Base-by-base conservation (phyloP, 345 rosid species). In the Lepidium aucheri region DNA sequence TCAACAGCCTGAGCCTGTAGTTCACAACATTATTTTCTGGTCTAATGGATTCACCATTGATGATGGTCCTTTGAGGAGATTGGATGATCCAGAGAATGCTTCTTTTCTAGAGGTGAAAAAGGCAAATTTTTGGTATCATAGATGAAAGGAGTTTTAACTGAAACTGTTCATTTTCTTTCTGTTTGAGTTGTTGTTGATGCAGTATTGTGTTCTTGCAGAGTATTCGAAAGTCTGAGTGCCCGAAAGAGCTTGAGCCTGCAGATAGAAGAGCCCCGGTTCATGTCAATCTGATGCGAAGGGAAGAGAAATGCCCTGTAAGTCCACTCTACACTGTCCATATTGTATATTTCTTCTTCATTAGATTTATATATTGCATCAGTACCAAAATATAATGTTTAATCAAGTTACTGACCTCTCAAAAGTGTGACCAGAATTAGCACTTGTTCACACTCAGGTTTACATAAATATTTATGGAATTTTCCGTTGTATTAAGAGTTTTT, bases 41-140 rank as follows among this genome's bases (percentile, higher is more conserved):
- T 72, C 80, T 34, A 85, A 90, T 79, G 99, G 99, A 38, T 94
- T 94, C 81, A 86, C 97, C 42, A 91, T 94, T 12, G 81, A 90
- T 65, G 96, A 84, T 76, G 99, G 99, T 9, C 97, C 97, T 36
- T 53, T 90, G 69, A 85, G 99, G 83, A 85, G 82, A 74, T 35
- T 94, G 85, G 95, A 86, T 69, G 97, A 88, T 85, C 99, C 99
- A 32, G 97, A 90, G 68, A 94, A 90, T 76, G 96, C 95, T 43
- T 43, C 95, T 60, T 94, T 94, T 80, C 76, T 94, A 26, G 99
- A 94, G 97, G 97, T 94, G 77, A 70, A 47, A 0, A n/a, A 36
- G 28, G 7, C 35, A 15, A 13, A 40, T 13, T 11, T 18, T 11
- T 24, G 12, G 2, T 0, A 1, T 13, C 11, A 11, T 49, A 63